Evolutionary conservation across 352 stramenopile species (phyloP).

Genomic region (Phytopythium ostracodes): DNA sequence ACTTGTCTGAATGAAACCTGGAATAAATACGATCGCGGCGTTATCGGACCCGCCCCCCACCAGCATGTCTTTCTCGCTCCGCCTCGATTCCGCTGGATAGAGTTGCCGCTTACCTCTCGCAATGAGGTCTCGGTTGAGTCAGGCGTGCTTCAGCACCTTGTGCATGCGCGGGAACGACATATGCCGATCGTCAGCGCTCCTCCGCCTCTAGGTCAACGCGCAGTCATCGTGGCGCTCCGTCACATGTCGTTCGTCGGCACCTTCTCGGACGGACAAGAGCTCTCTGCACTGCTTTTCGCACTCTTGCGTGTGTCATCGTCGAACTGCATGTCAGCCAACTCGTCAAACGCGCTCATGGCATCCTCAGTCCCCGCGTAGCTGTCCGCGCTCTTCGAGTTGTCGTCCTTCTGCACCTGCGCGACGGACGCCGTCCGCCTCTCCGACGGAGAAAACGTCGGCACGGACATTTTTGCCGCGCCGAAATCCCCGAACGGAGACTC

Average conservation of each 20-base stretch:
- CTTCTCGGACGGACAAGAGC: neutral
- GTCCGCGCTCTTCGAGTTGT: neutral
- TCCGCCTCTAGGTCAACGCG: neutral
- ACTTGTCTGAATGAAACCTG: neutral
- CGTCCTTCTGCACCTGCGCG: neutral
- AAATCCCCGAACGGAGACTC: slow-evolving; percentile 6
- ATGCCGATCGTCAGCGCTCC: neutral
- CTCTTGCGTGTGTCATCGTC: slow-evolving; percentile 3
- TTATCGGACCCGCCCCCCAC: neutral
- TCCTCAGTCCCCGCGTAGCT: slow-evolving; percentile 3
- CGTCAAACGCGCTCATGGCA: neutral
- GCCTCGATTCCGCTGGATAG: neutral
- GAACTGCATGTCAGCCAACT: slow-evolving; percentile 1
- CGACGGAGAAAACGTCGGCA: slow-evolving; percentile 7
- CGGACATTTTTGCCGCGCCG: neutral
- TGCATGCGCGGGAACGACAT: too few species aligned
- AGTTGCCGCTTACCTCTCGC: neutral
- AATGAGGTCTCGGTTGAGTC: neutral
- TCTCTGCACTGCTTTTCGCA: neutral
- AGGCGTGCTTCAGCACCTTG: neutral
- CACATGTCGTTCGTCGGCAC: neutral
- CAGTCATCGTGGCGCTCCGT: neutral
- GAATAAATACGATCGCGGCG: slow-evolving; percentile 2
- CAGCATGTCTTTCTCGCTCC: neutral
- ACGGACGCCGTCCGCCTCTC: slow-evolving; percentile 4